Percentiles rank a stretch among this genome's conserved stretches.
Evolutionary conservation across 129 eudicot genomes (phyloP).

Genomic region (Sambucus nigra): DNA sequence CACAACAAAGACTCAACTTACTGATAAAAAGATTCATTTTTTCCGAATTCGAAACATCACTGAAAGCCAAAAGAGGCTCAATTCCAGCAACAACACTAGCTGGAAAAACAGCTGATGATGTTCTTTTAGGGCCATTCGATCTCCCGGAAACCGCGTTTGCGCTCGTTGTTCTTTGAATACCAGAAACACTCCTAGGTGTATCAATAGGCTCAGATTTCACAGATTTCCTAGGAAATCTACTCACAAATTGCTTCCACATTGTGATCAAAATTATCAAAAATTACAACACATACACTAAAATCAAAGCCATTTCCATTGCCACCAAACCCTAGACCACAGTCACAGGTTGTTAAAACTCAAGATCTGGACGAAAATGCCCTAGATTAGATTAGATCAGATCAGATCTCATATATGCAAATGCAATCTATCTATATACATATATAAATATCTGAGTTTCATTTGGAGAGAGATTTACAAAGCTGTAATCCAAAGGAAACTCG

Average conservation of each 20-base stretch:
- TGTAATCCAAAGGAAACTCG: too few relatives aligned
- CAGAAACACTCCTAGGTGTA: conserved; percentile 21
- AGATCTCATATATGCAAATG: too few relatives aligned
- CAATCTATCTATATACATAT: too few relatives aligned
- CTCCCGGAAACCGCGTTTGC: conserved; percentile 27
- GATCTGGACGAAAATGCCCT: conserved; percentile 20
- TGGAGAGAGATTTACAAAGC: too few relatives aligned
- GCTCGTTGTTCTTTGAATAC: conserved; percentile 25
- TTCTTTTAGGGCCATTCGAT: conserved; percentile 39
- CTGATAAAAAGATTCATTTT: conserved; percentile 82
- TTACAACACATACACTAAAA: conserved; percentile 17
- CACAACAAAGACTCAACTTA: conserved; percentile 85
- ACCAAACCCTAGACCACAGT: conserved; percentile 13
- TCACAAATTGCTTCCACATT: conserved; percentile 78
- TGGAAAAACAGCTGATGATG: conserved; percentile 80
- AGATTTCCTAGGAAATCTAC: conserved; percentile 62
- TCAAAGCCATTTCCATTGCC: conserved; percentile 11
- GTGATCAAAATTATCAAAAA: conserved; percentile 6
- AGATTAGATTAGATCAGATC: too few relatives aligned
- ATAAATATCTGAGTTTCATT: too few relatives aligned
- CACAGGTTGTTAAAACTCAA: conserved; percentile 7
- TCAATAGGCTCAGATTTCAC: conserved; percentile 42
- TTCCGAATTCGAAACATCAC: conserved; percentile 73
- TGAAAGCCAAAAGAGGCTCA: conserved; percentile 78
- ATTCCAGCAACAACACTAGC: conserved; percentile 73